Evolutionary conservation across 257 asterid species (phyloP).

Genomic region (Mitragyna speciosa): DNA sequence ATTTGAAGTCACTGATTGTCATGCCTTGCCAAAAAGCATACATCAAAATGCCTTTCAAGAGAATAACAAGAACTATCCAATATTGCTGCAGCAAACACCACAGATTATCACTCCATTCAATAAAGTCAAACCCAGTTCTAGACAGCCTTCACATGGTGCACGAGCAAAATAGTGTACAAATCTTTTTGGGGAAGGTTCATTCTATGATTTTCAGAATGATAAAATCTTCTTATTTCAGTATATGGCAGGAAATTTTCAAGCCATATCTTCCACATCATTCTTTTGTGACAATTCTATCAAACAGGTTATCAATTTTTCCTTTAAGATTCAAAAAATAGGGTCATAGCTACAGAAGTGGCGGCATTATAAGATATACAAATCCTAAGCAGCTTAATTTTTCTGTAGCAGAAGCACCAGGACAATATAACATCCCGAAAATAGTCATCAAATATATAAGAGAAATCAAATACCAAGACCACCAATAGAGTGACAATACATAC

Average conservation of each 20-base stretch:
- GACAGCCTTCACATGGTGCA: not conserved
- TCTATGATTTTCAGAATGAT: not conserved
- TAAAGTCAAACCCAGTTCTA: not conserved
- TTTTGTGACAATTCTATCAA: not conserved
- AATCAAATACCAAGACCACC: conserved; percentile 8
- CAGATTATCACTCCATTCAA: not conserved
- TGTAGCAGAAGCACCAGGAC: not conserved
- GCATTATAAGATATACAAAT: not conserved
- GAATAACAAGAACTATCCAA: not conserved
- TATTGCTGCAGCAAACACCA: not conserved
- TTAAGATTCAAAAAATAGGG: not conserved
- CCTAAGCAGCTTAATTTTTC: not conserved
- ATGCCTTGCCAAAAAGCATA: not conserved
- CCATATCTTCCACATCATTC: not conserved
- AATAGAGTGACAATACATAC: conserved; percentile 38
- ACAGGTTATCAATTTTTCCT: not conserved
- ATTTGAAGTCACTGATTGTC: not conserved
- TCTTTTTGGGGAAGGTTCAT: not conserved
- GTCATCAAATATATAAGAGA: conserved; percentile 12
- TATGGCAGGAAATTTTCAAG: not conserved
- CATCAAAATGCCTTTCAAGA: not conserved
- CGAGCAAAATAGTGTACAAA: not conserved
- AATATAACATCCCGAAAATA: not conserved
- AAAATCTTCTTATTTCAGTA: not conserved
- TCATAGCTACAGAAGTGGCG: not conserved